phyloP scores from a whole-genome alignment of 2,329 filamentous ascomycete species.

The Rosellinia necatrix region DNA sequence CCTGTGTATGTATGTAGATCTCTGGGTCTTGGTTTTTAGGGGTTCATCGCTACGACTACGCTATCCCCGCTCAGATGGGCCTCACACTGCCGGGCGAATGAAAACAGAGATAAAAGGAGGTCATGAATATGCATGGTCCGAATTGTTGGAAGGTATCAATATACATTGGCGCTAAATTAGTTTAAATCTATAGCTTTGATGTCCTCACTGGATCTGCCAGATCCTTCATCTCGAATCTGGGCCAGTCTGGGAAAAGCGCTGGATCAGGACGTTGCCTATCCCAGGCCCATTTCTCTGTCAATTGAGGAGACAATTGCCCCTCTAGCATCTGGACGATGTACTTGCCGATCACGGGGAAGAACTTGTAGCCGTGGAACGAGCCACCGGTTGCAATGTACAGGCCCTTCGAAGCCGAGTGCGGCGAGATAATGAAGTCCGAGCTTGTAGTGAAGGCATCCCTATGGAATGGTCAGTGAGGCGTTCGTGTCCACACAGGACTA shows the following conservation, averaged over 20 bases:
- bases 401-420: slow-evolving; percentile 40
- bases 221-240: slow-evolving; percentile 27
- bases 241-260: slow-evolving; percentile 32
- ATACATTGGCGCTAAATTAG: not conserved
- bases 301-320: slow-evolving; percentile 48
- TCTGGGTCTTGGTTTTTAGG: too few species aligned
- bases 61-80: not conserved
- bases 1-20: too few species aligned
- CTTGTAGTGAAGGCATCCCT: slow-evolving; percentile 70
- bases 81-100: not conserved
- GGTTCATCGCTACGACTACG: too few species aligned
- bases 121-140: not conserved
- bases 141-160: not conserved
- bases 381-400: slow-evolving; percentile 44
- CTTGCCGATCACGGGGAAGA: slow-evolving; percentile 67
- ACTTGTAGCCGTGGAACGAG: slow-evolving; percentile 71
- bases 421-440: slow-evolving; percentile 67
- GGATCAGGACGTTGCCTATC: slow-evolving; percentile 63
- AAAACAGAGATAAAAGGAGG: not conserved
- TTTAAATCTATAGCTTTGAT: slow-evolving; percentile 20
- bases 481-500: not conserved
- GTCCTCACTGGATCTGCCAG: slow-evolving; percentile 11
- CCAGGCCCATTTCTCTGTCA: slow-evolving; percentile 60
- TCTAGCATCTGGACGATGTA: slow-evolving; percentile 63
- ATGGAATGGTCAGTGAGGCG: not conserved